Base-by-base conservation (phyloP, 306 rosid species). In the Gastrolobium villosum region DNA sequence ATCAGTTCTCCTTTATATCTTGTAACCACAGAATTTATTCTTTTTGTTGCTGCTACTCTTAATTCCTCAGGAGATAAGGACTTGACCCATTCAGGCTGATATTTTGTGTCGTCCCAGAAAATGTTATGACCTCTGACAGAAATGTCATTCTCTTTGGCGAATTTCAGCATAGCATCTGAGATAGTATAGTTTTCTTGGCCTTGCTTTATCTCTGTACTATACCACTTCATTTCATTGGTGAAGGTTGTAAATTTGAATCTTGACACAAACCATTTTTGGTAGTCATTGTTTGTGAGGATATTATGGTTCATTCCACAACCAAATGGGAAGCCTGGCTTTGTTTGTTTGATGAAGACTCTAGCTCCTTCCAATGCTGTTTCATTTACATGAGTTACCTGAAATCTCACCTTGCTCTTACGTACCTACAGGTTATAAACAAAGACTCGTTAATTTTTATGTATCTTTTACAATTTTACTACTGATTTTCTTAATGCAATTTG, bases 191-290 rank as follows among this genome's bases (percentile, higher is more conserved):
- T 92, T 64, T 90, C 97, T 35, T 74, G 67, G 32, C 95, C 93
- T 77, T 54, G 79, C 35, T 7, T 43, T 56, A 10, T 79, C 82
- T 92, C 95, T 8, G 85, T 92, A 75, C 92, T 86, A 31, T 90
- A 90, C 97, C 97, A 92, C 75, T 92, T 92, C 97, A 92, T 92
- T 78, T 79, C 89, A 31, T 92, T 92, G 71, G 95, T 90, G 87
- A 90, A 92, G 48, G 92, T 88, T 37, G 97, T 83, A 41, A 32
- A 77, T 59, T 75, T 82, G 83, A 92, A 92, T 81, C 97, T 90
- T 46, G 86, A 70, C 34, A 72, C 35, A 72, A 90, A 92, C 97
- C 93, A 90, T 1, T 36, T 79, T 81, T 85, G 92, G 83, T 92
- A 90, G 1, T 79, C 87, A 1, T 62, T 43, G 82, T 74, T 84